These are phyloP conservation scores for Pontederia crassipes DNA, from an alignment of 176 grass and related monocot genomes.

Conservation along the genomic window DNA sequence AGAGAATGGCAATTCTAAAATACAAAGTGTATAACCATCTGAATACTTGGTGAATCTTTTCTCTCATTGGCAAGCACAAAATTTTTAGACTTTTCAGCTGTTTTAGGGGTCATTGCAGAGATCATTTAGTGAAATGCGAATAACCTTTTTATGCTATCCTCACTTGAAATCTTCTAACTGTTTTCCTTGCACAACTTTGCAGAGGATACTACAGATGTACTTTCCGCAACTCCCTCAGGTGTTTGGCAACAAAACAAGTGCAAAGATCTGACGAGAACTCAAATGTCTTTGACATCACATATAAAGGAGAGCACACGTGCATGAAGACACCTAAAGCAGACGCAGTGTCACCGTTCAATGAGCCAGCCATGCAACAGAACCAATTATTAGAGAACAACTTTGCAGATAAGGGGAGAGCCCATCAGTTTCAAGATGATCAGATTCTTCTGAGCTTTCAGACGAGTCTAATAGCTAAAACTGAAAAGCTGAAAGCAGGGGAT, in stretches of 20 bases:
- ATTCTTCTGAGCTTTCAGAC: constrained; percentile 33
- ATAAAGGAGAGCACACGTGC: constrained; percentile 65
- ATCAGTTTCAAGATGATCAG: constrained; percentile 15
- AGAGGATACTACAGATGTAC: constrained; percentile 95
- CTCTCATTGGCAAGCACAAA: too few species aligned
- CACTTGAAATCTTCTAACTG: background rate
- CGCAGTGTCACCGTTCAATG: background rate
- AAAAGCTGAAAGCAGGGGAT: too few species aligned
- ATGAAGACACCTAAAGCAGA: constrained; percentile 5
- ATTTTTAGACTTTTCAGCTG: too few species aligned
- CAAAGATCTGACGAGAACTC: constrained; percentile 68
- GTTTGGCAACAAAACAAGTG: constrained; percentile 68
- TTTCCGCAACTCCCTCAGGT: constrained; percentile 41
- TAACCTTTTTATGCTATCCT: background rate
- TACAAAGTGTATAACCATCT: too few species aligned
- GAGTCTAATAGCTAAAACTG: too few species aligned
- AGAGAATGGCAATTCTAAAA: too few species aligned
- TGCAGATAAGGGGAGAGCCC: background rate
- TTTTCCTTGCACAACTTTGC: background rate
- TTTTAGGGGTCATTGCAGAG: too few species aligned
- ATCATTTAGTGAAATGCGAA: too few species aligned
- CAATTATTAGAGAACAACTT: background rate
- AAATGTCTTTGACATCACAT: constrained; percentile 54
- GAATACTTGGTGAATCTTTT: too few species aligned
- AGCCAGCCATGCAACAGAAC: constrained; percentile 3